Evolutionary conservation across 495 filamentous ascomycete species (phyloP).

Genomic region (Neurospora sp.): DNA sequence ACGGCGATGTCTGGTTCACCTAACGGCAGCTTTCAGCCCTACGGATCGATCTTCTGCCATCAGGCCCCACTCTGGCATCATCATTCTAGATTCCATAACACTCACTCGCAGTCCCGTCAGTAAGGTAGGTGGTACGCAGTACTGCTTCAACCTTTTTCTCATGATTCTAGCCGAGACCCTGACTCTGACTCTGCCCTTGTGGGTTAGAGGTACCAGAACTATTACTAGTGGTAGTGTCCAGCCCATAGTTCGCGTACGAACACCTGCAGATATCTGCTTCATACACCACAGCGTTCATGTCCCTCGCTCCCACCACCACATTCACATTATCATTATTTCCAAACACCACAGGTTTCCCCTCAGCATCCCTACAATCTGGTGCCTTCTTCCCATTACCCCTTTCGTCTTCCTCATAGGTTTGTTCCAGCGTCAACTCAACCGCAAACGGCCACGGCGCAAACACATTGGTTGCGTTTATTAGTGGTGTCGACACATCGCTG

Average conservation of each 20-base stretch:
- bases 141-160: background rate
- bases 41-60: background rate
- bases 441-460: conserved; percentile 38
- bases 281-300: background rate
- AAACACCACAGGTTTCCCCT: conserved; percentile 9
- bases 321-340: background rate
- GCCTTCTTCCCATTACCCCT: conserved; percentile 17
- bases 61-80: background rate
- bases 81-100: background rate
- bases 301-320: background rate
- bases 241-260: conserved; percentile 13
- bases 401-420: conserved; percentile 11
- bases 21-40: background rate
- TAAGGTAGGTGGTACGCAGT: background rate
- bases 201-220: background rate
- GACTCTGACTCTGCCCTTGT: background rate
- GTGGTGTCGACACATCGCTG: background rate
- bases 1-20: background rate
- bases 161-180: background rate
- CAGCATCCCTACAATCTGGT: conserved; percentile 31
- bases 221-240: background rate
- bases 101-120: background rate
- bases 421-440: conserved; percentile 34
- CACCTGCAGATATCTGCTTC: conserved; percentile 11
- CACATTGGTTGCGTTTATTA: conserved; percentile 3